Percentiles rank a stretch among this genome's conserved stretches.
Evolutionary conservation across 2,329 filamentous ascomycete genomes (phyloP).

Genomic region (Tolypocladium album): DNA sequence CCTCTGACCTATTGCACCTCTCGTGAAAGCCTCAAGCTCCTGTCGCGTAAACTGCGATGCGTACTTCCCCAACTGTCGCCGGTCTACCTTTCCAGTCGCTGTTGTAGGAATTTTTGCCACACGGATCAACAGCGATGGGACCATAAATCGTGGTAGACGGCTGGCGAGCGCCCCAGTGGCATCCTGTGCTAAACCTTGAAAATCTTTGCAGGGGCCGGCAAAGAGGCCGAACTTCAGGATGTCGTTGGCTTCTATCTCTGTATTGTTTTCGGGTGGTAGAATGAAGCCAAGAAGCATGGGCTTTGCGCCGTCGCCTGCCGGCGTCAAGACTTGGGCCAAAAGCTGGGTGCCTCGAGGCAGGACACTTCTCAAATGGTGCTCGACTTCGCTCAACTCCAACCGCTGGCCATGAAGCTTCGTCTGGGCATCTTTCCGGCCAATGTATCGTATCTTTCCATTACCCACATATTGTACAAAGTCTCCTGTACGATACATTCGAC

Average conservation of each 20-base stretch:
- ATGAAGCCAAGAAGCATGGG: not conserved
- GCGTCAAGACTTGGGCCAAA: not conserved
- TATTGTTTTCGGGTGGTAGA: not conserved
- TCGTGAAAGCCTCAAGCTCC: not conserved
- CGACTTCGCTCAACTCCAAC: constrained; percentile 3
- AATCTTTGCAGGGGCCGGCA: not conserved
- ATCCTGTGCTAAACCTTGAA: not conserved
- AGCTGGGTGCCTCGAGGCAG: not conserved
- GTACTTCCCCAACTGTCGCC: constrained; percentile 1
- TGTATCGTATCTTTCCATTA: not conserved
- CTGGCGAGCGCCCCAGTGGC: not conserved
- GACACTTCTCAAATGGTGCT: not conserved
- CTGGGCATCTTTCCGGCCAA: constrained; percentile 2
- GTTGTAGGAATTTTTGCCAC: constrained; percentile 7
- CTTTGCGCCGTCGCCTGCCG: not conserved
- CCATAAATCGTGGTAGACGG: constrained; percentile 11
- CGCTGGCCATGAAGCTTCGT: constrained; percentile 3
- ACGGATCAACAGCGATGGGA: constrained; percentile 7
- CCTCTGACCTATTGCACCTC: not conserved
- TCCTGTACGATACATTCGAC: constrained; percentile 1
- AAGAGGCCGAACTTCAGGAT: not conserved
- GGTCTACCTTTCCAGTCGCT: constrained; percentile 10
- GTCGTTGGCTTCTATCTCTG: not conserved
- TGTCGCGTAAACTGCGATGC: not conserved
- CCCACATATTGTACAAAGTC: constrained; percentile 2